phyloP scores from a whole-genome alignment of 164 flowering plant species.

The Brasenia schreberi region DNA sequence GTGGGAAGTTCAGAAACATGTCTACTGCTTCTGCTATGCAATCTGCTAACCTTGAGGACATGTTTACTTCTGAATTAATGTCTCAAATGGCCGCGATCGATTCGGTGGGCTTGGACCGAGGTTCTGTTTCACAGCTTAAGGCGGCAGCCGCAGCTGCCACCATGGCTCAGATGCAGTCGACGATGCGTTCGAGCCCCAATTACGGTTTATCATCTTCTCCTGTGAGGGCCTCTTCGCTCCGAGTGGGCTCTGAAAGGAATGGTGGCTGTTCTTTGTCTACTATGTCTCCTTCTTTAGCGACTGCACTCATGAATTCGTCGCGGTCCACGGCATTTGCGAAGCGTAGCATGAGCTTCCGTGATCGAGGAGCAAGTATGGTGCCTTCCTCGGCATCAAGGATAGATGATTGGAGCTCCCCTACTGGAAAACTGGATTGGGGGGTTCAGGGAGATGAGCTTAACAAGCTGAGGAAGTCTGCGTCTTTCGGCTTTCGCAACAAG shows the following conservation, averaged over 20 bases:
- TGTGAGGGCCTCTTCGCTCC: constrained; percentile 28
- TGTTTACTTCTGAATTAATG: constrained; percentile 16
- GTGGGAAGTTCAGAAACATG: constrained; percentile 12
- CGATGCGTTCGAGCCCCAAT: background rate
- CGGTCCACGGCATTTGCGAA: constrained; percentile 61
- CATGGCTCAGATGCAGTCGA: background rate
- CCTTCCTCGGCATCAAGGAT: constrained; percentile 16
- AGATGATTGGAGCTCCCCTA: constrained; percentile 74
- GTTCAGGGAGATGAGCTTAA: constrained; percentile 62
- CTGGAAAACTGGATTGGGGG: constrained; percentile 86
- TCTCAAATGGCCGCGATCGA: background rate
- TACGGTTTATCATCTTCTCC: constrained; percentile 33
- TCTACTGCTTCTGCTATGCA: constrained; percentile 2
- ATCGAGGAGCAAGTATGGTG: constrained; percentile 22
- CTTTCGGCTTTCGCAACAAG: constrained; percentile 49
- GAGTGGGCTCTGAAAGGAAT: constrained; percentile 31
- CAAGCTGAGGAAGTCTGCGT: constrained; percentile 74
- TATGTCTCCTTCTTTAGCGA: constrained; percentile 10
- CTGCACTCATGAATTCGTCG: constrained; percentile 41
- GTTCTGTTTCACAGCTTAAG: background rate
- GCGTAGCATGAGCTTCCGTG: constrained; percentile 83
- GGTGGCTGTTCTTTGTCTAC: background rate
- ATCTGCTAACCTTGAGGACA: constrained; percentile 56
- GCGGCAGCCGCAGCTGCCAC: background rate
- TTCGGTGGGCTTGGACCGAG: background rate